Evolutionary conservation across 2,329 filamentous ascomycete species (phyloP).

Genomic region (Scedosporium dehoogii): DNA sequence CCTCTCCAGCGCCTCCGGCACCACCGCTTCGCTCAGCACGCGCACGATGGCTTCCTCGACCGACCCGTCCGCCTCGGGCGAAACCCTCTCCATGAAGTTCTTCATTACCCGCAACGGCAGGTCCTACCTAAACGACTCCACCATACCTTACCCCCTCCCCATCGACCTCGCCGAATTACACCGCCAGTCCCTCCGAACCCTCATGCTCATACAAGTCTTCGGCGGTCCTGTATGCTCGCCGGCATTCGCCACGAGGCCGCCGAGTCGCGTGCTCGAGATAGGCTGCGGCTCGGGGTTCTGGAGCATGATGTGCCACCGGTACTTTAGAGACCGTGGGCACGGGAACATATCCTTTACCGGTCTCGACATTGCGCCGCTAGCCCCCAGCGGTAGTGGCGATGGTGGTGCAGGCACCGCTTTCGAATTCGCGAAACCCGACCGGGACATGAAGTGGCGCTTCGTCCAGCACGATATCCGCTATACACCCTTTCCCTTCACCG

Average conservation of each 20-base stretch:
- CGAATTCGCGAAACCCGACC: conserved; percentile 41
- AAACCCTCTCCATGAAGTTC: conserved; percentile 34
- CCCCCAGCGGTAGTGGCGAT: conserved; percentile 28
- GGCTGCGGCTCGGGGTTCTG: conserved; percentile 84
- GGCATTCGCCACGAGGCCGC: conserved; percentile 54
- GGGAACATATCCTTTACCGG: conserved; percentile 68
- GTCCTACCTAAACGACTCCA: conserved; percentile 67
- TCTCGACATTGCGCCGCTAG: conserved; percentile 68
- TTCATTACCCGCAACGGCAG: conserved; percentile 70
- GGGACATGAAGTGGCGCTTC: conserved; percentile 80
- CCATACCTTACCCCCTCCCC: conserved; percentile 72
- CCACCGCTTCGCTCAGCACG: conserved; percentile 26
- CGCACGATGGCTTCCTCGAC: conserved; percentile 36
- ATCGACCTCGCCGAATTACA: conserved; percentile 82
- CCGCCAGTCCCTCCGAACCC: conserved; percentile 73
- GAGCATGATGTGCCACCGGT: conserved; percentile 79
- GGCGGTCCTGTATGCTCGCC: conserved; percentile 71
- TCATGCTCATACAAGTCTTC: conserved; percentile 72
- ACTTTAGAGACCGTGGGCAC: conserved; percentile 60
- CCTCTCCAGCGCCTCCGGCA: conserved; percentile 35
- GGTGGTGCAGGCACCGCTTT: conserved; percentile 15
- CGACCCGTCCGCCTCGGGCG: conserved; percentile 34
- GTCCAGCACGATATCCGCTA: conserved; percentile 77
- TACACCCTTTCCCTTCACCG: conserved; percentile 65
- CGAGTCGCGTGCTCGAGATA: conserved; percentile 71